Evolutionary conservation across 371 early-diverging fungal species (phyloP).

Genomic region (Mucor indicus): DNA sequence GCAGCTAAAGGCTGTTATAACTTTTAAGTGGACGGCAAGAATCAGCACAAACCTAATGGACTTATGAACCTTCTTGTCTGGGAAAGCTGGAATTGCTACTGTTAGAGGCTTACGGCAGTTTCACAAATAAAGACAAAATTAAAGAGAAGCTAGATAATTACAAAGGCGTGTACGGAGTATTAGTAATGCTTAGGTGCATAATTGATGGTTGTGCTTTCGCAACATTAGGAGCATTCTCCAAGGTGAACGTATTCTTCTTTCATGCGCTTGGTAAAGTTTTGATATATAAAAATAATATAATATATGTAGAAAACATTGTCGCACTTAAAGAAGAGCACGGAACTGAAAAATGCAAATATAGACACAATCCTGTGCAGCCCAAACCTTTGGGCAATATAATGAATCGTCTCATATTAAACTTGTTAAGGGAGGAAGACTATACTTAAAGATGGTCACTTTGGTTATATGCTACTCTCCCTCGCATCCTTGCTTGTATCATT

Average conservation of each 20-base stretch:
- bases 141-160: conserved; percentile 4
- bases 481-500: too few relatives aligned
- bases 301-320: conserved; percentile 1
- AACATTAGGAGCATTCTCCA: background rate
- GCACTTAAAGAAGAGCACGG: conserved; percentile 5
- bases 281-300: conserved; percentile 1
- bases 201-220: conserved; percentile 4
- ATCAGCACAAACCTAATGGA: conserved; percentile 2
- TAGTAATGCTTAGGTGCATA: conserved; percentile 7
- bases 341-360: conserved; percentile 1
- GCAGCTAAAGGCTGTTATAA: background rate
- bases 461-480: conserved; percentile 3
- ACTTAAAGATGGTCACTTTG: conserved; percentile 1
- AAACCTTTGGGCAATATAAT: background rate
- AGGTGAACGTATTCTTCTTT: conserved; percentile 5
- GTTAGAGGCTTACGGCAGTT: background rate
- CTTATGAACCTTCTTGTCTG: conserved; percentile 1
- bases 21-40: background rate
- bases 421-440: conserved; percentile 8
- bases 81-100: conserved; percentile 7
- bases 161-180: conserved; percentile 6
- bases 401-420: conserved; percentile 10
- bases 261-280: conserved; percentile 6
- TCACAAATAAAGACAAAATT: background rate
- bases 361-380: conserved; percentile 3